Conservation (phyloP, 306 rosid genomes). For the Alnus rubra region DNA sequence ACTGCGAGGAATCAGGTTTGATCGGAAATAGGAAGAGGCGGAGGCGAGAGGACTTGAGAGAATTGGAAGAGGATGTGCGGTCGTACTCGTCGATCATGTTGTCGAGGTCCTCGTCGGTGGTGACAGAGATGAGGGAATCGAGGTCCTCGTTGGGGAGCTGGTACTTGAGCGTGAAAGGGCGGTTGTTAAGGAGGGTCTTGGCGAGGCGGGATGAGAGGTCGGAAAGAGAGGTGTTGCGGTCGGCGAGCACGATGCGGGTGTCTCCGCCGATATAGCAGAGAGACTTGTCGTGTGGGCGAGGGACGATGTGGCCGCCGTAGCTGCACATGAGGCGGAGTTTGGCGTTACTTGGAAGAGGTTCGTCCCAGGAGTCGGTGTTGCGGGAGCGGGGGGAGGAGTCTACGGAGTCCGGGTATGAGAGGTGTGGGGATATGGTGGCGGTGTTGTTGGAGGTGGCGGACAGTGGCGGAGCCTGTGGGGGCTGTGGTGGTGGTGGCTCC, state of each 20-base stretch:
- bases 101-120: constrained; percentile 91
- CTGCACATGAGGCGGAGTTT: constrained; percentile 95
- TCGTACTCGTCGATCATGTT: constrained; percentile 98
- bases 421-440: constrained; percentile 33
- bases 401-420: constrained; percentile 61
- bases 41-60: constrained; percentile 69
- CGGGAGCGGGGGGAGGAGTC: constrained; percentile 91
- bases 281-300: constrained; percentile 93
- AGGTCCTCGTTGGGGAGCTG: constrained; percentile 95
- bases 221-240: constrained; percentile 61
- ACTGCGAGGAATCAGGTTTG: constrained; percentile 78
- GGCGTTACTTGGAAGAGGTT: constrained; percentile 48
- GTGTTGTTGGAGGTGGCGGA: constrained; percentile 32
- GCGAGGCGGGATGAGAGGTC: constrained; percentile 77
- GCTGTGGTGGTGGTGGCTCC: constrained; percentile 39
- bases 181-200: constrained; percentile 62
- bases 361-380: constrained; percentile 85
- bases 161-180: constrained; percentile 74
- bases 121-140: constrained; percentile 82
- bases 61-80: constrained; percentile 48
- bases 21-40: constrained; percentile 71
- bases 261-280: constrained; percentile 96
- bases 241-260: constrained; percentile 80
- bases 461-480: constrained; percentile 21
- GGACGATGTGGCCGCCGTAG: constrained; percentile 93